Percentiles rank a stretch among this genome's conserved stretches.
Evolutionary conservation across 1,139 yeast genomes (phyloP).

Genomic region (Zygosaccharomyces sapae): DNA sequence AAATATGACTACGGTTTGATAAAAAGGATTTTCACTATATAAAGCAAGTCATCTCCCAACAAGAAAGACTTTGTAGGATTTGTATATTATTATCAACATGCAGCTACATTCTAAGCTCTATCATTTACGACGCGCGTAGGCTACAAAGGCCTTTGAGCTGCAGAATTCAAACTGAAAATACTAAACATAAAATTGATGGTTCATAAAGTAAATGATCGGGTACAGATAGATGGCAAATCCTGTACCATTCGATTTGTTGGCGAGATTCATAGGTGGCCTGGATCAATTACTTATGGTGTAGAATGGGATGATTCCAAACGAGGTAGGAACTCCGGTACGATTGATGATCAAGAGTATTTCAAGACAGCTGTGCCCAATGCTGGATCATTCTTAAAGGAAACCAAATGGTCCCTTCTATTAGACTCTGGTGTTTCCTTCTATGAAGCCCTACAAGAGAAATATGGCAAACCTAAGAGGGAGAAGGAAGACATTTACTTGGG

Average conservation of each 20-base stretch:
- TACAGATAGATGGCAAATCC: conserved; percentile 45
- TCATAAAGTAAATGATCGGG: conserved; percentile 41
- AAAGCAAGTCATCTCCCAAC: background rate
- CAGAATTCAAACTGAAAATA: background rate
- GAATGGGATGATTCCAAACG: conserved; percentile 71
- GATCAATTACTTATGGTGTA: conserved; percentile 57
- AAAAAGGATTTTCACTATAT: background rate
- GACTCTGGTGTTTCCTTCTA: conserved; percentile 39
- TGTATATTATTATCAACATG: conserved; percentile 7
- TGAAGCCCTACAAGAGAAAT: conserved; percentile 49
- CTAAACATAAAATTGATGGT: conserved; percentile 5
- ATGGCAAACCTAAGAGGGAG: conserved; percentile 37
- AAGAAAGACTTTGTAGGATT: background rate
- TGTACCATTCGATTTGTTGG: conserved; percentile 70
- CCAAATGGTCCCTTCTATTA: conserved; percentile 32
- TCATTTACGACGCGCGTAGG: background rate
- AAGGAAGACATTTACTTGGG: conserved; percentile 44
- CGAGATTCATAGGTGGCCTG: conserved; percentile 57
- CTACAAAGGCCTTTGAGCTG: background rate
- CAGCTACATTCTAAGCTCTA: background rate
- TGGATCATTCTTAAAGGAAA: conserved; percentile 66
- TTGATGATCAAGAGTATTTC: conserved; percentile 48
- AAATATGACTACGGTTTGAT: conserved; percentile 6
- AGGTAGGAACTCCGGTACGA: conserved; percentile 56
- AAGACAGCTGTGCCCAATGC: conserved; percentile 34